Base-by-base conservation (phyloP, 2,329 filamentous ascomycete genomes). In the Alternaria panax region DNA sequence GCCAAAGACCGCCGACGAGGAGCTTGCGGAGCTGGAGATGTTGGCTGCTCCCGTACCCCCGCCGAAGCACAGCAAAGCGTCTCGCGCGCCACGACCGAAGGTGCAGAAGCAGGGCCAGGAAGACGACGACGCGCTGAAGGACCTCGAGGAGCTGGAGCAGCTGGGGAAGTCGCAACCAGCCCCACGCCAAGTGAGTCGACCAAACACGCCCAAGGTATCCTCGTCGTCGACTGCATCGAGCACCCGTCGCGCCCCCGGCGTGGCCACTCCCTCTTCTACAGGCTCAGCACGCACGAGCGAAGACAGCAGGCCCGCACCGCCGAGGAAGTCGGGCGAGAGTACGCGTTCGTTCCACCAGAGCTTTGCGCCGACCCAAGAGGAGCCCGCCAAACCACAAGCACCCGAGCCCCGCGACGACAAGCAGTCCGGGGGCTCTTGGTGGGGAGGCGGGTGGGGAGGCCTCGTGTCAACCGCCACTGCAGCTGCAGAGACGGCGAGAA, bases 111-210 rank as follows among this genome's bases (percentile, higher is more conserved):
- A 78, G 28, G 76, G 78, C 45, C 71, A 78, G 28, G 76, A 82
- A 70, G 86, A 92, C 69, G 93, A 97, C 75, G 88, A 94, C 60
- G 88, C 94, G 58, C 86, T 98, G 38, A 93, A 93, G 63, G 93
- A 97, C 70, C 87, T 98, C 62, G 92, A 96, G 77, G 89, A 89
- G 69, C 87, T 96, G 42, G 92, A 79, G 57, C 73, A 73, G 2
- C 68, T 78, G 2, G 75, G 74, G 25, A 78, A 77, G 65, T 71
- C 72, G 88, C 70, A 85, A 87, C 71, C 74, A 20, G 91, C 76
- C 84, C 89, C 73, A 86, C 91, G 30, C 73, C 82, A 62, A 88
- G 88, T 64, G 25, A 79, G 77, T 50, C 88, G 93, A 47, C 92
- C 94, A 16, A 90, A 92, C 71, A 98, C 94, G 1, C 95, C 94